Conservation (phyloP, 208 protist genomes). For the Leishmania mexicana region DNA sequence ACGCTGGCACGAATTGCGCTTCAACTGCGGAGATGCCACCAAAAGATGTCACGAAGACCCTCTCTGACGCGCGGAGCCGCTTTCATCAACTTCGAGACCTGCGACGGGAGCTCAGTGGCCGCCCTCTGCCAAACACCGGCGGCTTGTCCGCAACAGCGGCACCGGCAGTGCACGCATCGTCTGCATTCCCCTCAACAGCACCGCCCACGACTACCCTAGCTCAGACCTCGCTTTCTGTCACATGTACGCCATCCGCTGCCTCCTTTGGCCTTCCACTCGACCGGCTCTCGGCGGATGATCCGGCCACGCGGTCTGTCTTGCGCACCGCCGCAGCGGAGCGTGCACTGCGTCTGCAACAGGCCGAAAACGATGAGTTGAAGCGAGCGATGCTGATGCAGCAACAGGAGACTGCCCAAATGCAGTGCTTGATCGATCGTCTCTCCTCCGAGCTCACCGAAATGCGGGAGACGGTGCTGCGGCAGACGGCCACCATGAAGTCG, state of each 20-base stretch:
- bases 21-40: not conserved
- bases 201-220: not conserved
- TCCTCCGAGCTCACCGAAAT: conserved; percentile 61
- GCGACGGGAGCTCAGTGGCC: conserved; percentile 25
- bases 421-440: conserved; percentile 47
- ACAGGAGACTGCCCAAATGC: conserved; percentile 35
- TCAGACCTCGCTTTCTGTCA: not conserved
- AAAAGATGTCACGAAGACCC: not conserved
- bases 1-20: not conserved
- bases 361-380: conserved; percentile 62
- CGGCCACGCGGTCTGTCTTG: conserved; percentile 20
- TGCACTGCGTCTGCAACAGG: conserved; percentile 43
- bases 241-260: not conserved
- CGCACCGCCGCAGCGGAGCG: conserved; percentile 49
- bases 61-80: conserved; percentile 12
- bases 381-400: conserved; percentile 29
- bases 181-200: not conserved
- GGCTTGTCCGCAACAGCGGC: not conserved
- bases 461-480: conserved; percentile 49
- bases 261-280: conserved; percentile 24
- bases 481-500: conserved; percentile 55
- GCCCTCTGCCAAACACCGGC: not conserved
- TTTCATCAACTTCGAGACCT: conserved; percentile 27
- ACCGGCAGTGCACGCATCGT: not conserved
- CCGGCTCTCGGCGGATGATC: conserved; percentile 12